Conservation (phyloP, 176 grass and related monocot species). For the Zea mays region Zm-B73-REFERENCE-NAM-5.0 NC_050096.1:175289001-175289500, state of each 20-base stretch:
- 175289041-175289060: neutral
- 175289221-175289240: neutral
- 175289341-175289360: too few relatives aligned
- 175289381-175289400: too few relatives aligned
- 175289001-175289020: too few relatives aligned
- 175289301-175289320: too few relatives aligned
- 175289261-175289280: neutral
- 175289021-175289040: neutral
- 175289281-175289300: neutral
- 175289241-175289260: neutral
- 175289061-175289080: neutral
- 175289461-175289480: too few relatives aligned
- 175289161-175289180: neutral
- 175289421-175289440: too few relatives aligned
- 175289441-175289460: too few relatives aligned
- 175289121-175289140: neutral
- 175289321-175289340: too few relatives aligned
- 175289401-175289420: too few relatives aligned
- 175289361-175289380: too few relatives aligned
- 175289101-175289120: neutral
- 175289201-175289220: neutral
- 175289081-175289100: neutral
- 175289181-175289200: neutral
- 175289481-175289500: too few relatives aligned
- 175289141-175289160: neutral